phyloP scores from a whole-genome alignment of 805 yeast genomes.

The Helenozyma rhizophorensis region DNA sequence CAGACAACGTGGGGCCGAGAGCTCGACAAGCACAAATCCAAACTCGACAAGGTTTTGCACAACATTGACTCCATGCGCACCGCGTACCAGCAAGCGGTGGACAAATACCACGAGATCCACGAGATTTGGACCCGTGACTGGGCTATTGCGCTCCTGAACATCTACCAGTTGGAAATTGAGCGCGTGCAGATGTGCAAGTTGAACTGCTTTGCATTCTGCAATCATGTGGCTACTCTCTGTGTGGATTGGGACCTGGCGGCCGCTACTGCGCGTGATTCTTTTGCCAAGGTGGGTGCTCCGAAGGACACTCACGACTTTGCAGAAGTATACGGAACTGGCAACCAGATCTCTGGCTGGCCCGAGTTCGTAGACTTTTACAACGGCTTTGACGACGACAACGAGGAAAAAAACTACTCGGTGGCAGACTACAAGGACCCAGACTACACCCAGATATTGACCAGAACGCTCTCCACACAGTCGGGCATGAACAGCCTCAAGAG shows the following conservation, averaged over 20 bases:
- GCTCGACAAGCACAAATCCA: constrained; percentile 54
- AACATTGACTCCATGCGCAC: constrained; percentile 40
- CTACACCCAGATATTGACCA: constrained; percentile 16
- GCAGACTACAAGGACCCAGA: constrained; percentile 35
- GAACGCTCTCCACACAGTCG: constrained; percentile 16
- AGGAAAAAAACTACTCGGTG: constrained; percentile 4
- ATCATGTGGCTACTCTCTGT: constrained; percentile 68
- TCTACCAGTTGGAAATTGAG: constrained; percentile 69
- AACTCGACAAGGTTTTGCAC: constrained; percentile 46
- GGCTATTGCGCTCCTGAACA: constrained; percentile 55
- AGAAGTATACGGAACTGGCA: constrained; percentile 58
- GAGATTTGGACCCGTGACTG: constrained; percentile 71
- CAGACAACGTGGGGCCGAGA: constrained; percentile 73
- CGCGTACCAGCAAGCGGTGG: constrained; percentile 55
- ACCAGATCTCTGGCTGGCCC: constrained; percentile 54
- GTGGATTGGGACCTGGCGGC: constrained; percentile 75
- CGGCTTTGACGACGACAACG: constrained; percentile 29
- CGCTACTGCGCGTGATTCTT: constrained; percentile 60
- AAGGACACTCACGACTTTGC: constrained; percentile 56
- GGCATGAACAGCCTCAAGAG: constrained; percentile 1
- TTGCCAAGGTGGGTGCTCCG: constrained; percentile 65
- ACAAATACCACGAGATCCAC: constrained; percentile 50
- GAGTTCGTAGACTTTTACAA: constrained; percentile 55
- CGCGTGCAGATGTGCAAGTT: constrained; percentile 65
- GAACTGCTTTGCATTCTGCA: constrained; percentile 75